phyloP scores from a whole-genome alignment of 1,284 basidiomycete genomes.

The Cryptococcus floricola region DNA sequence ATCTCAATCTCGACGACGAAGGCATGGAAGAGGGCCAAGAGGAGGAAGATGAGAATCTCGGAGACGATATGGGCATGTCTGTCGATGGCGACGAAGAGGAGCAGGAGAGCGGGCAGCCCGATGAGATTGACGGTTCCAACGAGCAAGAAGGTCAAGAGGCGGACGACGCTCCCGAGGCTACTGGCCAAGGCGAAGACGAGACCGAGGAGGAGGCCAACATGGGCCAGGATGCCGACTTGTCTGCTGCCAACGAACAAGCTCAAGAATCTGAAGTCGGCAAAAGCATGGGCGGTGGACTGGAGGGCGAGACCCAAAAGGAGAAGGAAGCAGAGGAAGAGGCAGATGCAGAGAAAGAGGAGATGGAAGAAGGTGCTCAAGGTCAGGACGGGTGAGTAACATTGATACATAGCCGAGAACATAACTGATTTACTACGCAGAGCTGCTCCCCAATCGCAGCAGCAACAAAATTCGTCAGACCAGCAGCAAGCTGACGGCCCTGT shows the following conservation, averaged over 20 bases:
- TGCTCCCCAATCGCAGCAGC: conserved; percentile 26
- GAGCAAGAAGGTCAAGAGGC: conserved; percentile 40
- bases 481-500: conserved; percentile 38
- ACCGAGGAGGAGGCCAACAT: conserved; percentile 43
- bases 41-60: conserved; percentile 45
- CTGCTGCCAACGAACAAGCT: conserved; percentile 34
- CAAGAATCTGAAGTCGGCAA: conserved; percentile 41
- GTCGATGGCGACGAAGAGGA: conserved; percentile 48
- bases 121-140: conserved; percentile 37
- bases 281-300: conserved; percentile 28
- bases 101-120: conserved; percentile 23
- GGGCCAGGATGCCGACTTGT: conserved; percentile 40
- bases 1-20: conserved; percentile 62
- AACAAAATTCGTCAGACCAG: conserved; percentile 34
- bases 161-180: conserved; percentile 38
- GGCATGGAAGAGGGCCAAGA: conserved; percentile 52
- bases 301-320: conserved; percentile 36
- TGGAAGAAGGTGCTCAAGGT: conserved; percentile 36
- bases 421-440: conserved; percentile 10
- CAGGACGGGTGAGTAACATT: conserved; percentile 21
- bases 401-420: background rate
- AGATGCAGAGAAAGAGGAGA: conserved; percentile 29
- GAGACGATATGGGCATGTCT: conserved; percentile 25
- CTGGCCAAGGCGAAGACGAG: conserved; percentile 40
- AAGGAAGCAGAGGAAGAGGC: conserved; percentile 24